These are phyloP conservation scores for Yarrowia yakushimensis DNA, from an alignment of 805 yeast species.

Conservation along the genomic window DNA sequence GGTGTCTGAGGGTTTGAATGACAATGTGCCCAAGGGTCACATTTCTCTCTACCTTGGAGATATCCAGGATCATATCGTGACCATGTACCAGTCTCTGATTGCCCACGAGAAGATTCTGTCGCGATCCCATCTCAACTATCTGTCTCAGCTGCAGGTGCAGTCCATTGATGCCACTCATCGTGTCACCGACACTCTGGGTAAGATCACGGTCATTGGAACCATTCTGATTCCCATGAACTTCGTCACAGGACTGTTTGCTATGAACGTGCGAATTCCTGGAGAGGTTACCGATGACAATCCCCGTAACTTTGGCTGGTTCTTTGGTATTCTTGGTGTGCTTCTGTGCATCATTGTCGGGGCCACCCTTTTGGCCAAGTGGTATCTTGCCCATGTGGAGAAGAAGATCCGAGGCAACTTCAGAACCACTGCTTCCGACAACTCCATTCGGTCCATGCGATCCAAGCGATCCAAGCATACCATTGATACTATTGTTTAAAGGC, in stretches of 20 bases:
- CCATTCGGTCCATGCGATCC: conserved; percentile 24
- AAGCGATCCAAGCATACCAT: conserved; percentile 23
- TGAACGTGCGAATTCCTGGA: conserved; percentile 92
- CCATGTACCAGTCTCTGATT: conserved; percentile 87
- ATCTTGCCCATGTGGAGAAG: conserved; percentile 10
- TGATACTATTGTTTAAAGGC: conserved; percentile 3
- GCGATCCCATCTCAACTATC: conserved; percentile 84
- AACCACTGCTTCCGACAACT: conserved; percentile 11
- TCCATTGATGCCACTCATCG: conserved; percentile 80
- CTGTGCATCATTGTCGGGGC: conserved; percentile 40
- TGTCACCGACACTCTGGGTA: conserved; percentile 81
- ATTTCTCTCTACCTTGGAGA: conserved; percentile 91
- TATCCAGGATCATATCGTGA: conserved; percentile 94
- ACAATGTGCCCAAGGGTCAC: conserved; percentile 70
- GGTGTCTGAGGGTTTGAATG: conserved; percentile 66
- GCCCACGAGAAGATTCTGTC: conserved; percentile 92
- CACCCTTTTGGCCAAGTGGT: neutral
- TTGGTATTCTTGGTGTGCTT: conserved; percentile 59
- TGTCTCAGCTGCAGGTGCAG: conserved; percentile 92
- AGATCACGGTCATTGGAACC: conserved; percentile 87
- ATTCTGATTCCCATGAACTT: conserved; percentile 84
- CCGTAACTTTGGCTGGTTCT: conserved; percentile 56
- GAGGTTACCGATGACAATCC: conserved; percentile 33
- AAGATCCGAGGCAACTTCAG: conserved; percentile 19
- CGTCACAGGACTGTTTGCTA: conserved; percentile 89